Evolutionary conservation across 768 basidiomycete species (phyloP), one percentile per base, ranked within the genome.

Genomic region (Amanita polypyramis): DNA sequence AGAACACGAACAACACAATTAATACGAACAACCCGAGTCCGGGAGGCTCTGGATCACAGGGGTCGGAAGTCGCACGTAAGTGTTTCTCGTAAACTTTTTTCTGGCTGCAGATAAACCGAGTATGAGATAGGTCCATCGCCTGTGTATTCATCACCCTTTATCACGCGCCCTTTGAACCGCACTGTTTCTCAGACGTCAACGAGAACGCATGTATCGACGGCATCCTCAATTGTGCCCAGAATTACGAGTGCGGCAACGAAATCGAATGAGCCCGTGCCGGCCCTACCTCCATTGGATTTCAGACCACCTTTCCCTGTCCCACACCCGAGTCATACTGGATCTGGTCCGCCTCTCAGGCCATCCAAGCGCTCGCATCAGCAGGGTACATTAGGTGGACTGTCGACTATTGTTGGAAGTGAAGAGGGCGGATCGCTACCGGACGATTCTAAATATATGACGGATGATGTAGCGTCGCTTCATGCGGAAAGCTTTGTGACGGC

Each of bases 101-200:
- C n/a, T n/a, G n/a, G 42, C 44, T 10, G 45, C 29, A 37, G 19
- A 2, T 47, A 8, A 45, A 15, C 36, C 23, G 19, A 21, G 15
- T 10, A 20, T 27, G 36, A 17, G 6, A 25, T 45, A 74, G 76
- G 73, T 33, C 75, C 75, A 12, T 77, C 76, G 11, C 71, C 72
- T 10, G 63, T 61, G 25, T 70, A 75, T 53, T 49, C 67, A 0
- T 66, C 66, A 20, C 72, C 78, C 0, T 85, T 86, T 57, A 67
- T 86, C 38, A 70, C 74, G 5, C 75, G 84, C 2, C 78, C 76
- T 10, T 62, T 85, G 49, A 85, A 83, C 56, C 70, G 83, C 29
- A 79, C 83, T 4, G 66, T 74, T 36, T 82, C 80, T 20, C 71
- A 82, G 50, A 75, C 73, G 1, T 85, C 82, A 1, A 79, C 79